A percentile compares a stretch with the other conserved stretches of the same genome.
phyloP scores from a whole-genome alignment of 345 rosid species.

The Melastoma malabathricum region DNA sequence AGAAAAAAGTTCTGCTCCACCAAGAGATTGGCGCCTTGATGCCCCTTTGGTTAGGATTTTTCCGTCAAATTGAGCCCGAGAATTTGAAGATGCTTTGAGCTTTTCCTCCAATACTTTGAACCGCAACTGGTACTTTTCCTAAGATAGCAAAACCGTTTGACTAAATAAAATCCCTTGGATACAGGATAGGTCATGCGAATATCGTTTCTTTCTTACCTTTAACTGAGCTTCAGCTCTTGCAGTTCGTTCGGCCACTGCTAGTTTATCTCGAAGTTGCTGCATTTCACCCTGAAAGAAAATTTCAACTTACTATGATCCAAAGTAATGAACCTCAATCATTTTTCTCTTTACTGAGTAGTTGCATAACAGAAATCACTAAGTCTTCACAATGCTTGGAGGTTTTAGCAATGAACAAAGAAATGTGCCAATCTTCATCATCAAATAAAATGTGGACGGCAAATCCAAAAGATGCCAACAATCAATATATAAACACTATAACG shows the following conservation, averaged over 20 bases:
- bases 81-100: constrained; percentile 19
- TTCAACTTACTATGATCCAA: background rate
- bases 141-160: constrained; percentile 2
- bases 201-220: constrained; percentile 16
- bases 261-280: constrained; percentile 37
- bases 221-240: constrained; percentile 38
- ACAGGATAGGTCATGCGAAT: background rate
- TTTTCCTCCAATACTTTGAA: constrained; percentile 34
- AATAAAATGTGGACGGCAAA: no score
- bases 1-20: constrained; percentile 20
- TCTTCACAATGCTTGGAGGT: no score
- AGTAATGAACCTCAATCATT: no score
- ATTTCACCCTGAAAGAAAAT: constrained; percentile 26
- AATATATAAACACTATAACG: no score
- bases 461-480: no score
- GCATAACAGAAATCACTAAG: no score
- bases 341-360: no score
- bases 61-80: constrained; percentile 11
- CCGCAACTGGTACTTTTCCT: constrained; percentile 34
- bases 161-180: background rate
- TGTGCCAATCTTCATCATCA: no score
- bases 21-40: constrained; percentile 25
- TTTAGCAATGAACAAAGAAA: no score
- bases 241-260: constrained; percentile 30
- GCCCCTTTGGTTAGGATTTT: constrained; percentile 14